A percentile compares a stretch with the other conserved stretches of the same genome.
These are phyloP conservation scores for Xenoacremonium recifei DNA, from an alignment of 2,329 filamentous ascomycete species.

Conservation along the genomic window DNA sequence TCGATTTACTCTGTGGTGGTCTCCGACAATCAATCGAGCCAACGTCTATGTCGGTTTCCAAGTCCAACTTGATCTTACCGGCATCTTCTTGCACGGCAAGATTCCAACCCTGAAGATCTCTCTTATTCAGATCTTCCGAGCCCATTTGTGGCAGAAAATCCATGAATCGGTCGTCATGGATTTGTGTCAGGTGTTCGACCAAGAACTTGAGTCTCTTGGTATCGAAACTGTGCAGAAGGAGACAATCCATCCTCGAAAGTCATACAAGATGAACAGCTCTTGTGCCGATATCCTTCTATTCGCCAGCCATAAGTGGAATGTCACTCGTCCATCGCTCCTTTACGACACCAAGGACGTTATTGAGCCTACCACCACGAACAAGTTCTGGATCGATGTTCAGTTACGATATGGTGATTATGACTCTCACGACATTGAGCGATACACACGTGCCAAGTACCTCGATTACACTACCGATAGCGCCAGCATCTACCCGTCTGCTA, in stretches of 20 bases:
- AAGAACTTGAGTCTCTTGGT: slow-evolving; percentile 90
- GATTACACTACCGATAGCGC: slow-evolving; percentile 99
- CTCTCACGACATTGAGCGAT: slow-evolving; percentile 97
- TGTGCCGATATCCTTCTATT: slow-evolving; percentile 97
- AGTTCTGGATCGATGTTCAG: slow-evolving; percentile 99
- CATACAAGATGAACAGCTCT: slow-evolving; percentile 99
- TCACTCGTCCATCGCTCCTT: slow-evolving; percentile 86
- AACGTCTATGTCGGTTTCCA: slow-evolving; percentile 99
- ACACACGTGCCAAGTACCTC: slow-evolving; percentile 95
- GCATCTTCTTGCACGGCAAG: slow-evolving; percentile 98
- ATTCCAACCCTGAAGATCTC: slow-evolving; percentile 98
- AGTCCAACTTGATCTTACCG: slow-evolving; percentile 94
- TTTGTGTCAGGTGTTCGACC: slow-evolving; percentile 96
- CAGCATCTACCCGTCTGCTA: slow-evolving; percentile 97
- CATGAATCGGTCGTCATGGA: slow-evolving; percentile 99
- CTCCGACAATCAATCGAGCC: slow-evolving; percentile 85
- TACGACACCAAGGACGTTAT: slow-evolving; percentile 97
- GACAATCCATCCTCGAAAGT: slow-evolving; percentile 98
- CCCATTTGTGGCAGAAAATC: slow-evolving; percentile 99
- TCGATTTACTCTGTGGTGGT: slow-evolving; percentile 99
- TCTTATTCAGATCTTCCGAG: slow-evolving; percentile 97
- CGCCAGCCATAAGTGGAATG: slow-evolving; percentile 98
- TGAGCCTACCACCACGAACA: slow-evolving; percentile 92
- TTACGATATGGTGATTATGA: slow-evolving; percentile 97
- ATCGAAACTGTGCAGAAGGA: slow-evolving; percentile 99